Percentiles rank a stretch among this genome's conserved stretches.
Conservation (phyloP, 2,329 filamentous ascomycete species). For the Diaporthe humulicola region DNA sequence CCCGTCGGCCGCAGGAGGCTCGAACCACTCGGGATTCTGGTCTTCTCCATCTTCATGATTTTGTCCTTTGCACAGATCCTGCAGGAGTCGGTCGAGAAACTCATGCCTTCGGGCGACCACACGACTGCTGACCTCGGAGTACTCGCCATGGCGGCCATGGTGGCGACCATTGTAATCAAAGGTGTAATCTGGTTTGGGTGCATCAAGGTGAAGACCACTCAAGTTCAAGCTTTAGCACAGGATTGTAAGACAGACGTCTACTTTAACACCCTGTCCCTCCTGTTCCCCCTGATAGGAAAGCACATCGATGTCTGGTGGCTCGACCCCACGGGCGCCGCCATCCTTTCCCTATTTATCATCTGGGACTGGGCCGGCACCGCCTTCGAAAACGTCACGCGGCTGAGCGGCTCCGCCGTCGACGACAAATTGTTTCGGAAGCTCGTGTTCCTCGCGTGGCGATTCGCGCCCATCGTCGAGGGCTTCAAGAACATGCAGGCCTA, state of each 20-base stretch:
- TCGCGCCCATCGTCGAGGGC: constrained; percentile 64
- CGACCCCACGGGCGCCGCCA: constrained; percentile 70
- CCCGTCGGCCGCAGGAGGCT: constrained; percentile 69
- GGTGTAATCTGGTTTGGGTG: constrained; percentile 72
- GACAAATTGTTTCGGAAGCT: constrained; percentile 67
- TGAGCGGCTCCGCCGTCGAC: constrained; percentile 70
- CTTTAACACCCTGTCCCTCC: constrained; percentile 73
- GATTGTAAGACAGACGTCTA: constrained; percentile 75
- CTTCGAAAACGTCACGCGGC: constrained; percentile 69
- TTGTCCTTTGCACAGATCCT: constrained; percentile 73
- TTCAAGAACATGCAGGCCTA: constrained; percentile 70
- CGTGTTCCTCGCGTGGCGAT: constrained; percentile 70
- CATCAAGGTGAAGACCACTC: constrained; percentile 71
- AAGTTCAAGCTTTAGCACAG: constrained; percentile 73
- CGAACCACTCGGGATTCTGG: constrained; percentile 72
- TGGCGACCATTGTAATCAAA: constrained; percentile 69
- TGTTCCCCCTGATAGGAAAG: constrained; percentile 73
- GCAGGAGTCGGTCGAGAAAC: constrained; percentile 70
- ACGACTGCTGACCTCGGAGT: constrained; percentile 62
- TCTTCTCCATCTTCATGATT: constrained; percentile 75
- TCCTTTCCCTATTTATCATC: constrained; percentile 77
- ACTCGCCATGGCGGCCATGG: constrained; percentile 69
- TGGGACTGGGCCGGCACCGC: constrained; percentile 76
- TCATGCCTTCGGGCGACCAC: constrained; percentile 60
- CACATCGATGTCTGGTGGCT: constrained; percentile 75